Conservation (phyloP, 2,329 filamentous ascomycete genomes). For the Saccharata proteae region DNA sequence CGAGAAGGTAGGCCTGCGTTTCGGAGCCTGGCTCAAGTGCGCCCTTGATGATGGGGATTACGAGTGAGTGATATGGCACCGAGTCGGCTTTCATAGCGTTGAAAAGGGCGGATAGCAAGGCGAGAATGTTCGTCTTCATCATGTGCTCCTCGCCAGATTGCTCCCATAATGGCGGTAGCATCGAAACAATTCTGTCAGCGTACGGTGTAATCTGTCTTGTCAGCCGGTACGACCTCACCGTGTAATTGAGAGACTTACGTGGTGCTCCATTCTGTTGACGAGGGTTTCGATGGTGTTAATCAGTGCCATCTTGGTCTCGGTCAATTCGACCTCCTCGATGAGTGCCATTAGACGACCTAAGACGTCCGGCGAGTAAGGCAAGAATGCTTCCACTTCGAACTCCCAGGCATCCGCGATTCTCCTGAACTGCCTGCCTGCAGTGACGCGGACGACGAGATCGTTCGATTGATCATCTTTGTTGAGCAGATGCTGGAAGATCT, state of each 20-base stretch:
- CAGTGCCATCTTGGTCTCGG: slow-evolving; percentile 83
- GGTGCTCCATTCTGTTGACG: slow-evolving; percentile 68
- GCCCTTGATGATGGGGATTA: slow-evolving; percentile 71
- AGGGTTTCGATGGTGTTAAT: slow-evolving; percentile 75
- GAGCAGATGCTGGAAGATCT: slow-evolving; percentile 79
- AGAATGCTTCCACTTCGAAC: slow-evolving; percentile 61
- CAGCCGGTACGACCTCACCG: neutral
- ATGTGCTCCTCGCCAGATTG: slow-evolving; percentile 76
- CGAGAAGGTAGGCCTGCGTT: slow-evolving; percentile 60
- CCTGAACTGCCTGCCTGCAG: slow-evolving; percentile 74
- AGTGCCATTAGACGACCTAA: slow-evolving; percentile 63
- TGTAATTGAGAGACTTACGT: slow-evolving; percentile 32
- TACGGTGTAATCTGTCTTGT: slow-evolving; percentile 42
- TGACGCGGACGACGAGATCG: slow-evolving; percentile 84
- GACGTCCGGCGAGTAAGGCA: slow-evolving; percentile 64
- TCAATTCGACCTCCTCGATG: slow-evolving; percentile 66
- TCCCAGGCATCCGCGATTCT: slow-evolving; percentile 73
- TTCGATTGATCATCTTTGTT: slow-evolving; percentile 67
- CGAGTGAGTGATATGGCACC: slow-evolving; percentile 63
- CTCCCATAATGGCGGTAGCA: slow-evolving; percentile 75
- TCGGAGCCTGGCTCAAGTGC: slow-evolving; percentile 63
- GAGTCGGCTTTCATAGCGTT: slow-evolving; percentile 71
- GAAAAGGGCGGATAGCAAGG: slow-evolving; percentile 74
- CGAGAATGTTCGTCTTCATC: slow-evolving; percentile 86
- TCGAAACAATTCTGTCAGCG: slow-evolving; percentile 69